Conservation (phyloP, 2,329 filamentous ascomycete genomes). For the Sporothrix pseudoabietina region DNA sequence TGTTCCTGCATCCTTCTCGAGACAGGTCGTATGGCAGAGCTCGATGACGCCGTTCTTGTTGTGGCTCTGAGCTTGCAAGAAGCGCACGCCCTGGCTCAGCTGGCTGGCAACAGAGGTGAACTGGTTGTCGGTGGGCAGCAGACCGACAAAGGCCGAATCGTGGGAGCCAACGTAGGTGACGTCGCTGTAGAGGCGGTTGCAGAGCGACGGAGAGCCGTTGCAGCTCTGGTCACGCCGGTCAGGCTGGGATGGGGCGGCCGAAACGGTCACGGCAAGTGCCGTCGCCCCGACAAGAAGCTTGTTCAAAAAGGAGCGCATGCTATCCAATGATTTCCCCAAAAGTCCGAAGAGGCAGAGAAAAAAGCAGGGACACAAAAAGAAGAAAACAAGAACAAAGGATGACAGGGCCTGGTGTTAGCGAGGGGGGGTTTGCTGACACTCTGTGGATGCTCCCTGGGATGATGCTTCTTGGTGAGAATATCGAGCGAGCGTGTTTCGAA, state of each 20-base stretch:
- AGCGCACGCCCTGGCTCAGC: slow-evolving; percentile 63
- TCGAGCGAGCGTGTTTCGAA: background rate
- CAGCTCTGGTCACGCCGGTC: slow-evolving; percentile 43
- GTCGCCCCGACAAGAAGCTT: background rate
- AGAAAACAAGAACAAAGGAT: background rate
- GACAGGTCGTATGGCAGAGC: slow-evolving; percentile 67
- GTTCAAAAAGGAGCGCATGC: slow-evolving; percentile 15
- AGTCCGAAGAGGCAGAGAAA: background rate
- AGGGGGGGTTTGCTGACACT: background rate
- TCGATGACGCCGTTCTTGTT: slow-evolving; percentile 54
- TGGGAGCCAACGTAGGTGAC: slow-evolving; percentile 66
- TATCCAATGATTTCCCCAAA: background rate
- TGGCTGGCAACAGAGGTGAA: slow-evolving; percentile 60
- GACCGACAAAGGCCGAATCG: slow-evolving; percentile 65
- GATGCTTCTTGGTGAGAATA: slow-evolving; percentile 4
- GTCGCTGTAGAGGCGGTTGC: slow-evolving; percentile 59
- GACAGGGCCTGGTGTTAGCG: background rate
- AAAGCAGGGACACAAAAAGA: background rate
- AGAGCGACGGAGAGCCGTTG: slow-evolving; percentile 61
- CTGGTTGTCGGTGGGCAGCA: slow-evolving; percentile 59
- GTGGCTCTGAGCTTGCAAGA: slow-evolving; percentile 66
- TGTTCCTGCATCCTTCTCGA: slow-evolving; percentile 59
- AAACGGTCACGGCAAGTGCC: background rate
- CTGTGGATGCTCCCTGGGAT: background rate
- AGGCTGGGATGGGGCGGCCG: background rate